These are phyloP conservation scores for Leishmania major DNA, from an alignment of 208 protist species.

Conservation along the genomic window DNA sequence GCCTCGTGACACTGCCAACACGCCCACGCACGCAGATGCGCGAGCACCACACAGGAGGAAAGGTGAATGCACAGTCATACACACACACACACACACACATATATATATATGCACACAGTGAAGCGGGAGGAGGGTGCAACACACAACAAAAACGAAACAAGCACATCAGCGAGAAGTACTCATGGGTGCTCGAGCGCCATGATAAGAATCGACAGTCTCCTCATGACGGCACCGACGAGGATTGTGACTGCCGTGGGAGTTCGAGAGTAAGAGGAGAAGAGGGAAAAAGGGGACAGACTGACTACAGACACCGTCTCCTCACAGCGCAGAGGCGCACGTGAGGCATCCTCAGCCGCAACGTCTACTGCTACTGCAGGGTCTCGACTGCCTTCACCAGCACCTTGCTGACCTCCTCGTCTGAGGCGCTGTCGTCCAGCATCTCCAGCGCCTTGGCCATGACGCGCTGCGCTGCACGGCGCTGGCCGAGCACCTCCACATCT, in stretches of 20 bases:
- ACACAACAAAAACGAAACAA: background rate
- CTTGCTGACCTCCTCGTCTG: slow-evolving; percentile 25
- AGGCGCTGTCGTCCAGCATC: slow-evolving; percentile 31
- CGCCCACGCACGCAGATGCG: background rate
- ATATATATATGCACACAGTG: background rate
- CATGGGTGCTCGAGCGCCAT: background rate
- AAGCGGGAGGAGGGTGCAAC: background rate
- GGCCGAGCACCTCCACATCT: slow-evolving; percentile 70
- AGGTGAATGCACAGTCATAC: background rate
- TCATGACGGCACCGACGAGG: background rate
- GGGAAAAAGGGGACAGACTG: background rate
- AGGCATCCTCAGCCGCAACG: background rate
- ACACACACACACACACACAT: background rate
- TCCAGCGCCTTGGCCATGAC: slow-evolving; percentile 81
- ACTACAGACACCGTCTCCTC: background rate
- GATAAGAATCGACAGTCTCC: background rate
- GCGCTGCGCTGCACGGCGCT: slow-evolving; percentile 89
- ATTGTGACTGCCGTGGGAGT: background rate
- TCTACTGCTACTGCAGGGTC: slow-evolving; percentile 24
- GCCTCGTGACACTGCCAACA: background rate
- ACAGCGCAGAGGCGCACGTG: background rate
- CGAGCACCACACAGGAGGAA: background rate
- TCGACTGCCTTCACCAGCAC: slow-evolving; percentile 29
- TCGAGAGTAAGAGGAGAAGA: background rate
- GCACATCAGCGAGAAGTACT: background rate